Evolutionary conservation across 305 asterid species (phyloP).

Genomic region (Solanum chacoense): DNA sequence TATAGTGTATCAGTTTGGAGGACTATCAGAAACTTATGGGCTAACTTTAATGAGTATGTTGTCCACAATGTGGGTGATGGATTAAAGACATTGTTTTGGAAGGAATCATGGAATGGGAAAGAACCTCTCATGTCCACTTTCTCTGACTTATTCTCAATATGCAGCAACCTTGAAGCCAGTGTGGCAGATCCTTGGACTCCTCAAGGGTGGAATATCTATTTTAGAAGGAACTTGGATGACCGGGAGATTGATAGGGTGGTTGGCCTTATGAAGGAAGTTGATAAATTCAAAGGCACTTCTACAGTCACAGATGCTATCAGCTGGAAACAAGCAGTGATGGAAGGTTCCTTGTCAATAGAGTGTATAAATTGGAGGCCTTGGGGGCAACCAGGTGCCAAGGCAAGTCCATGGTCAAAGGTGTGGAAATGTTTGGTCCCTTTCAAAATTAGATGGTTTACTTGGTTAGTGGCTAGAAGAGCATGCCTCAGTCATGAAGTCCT

Average conservation of each 20-base stretch:
- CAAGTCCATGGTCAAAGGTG: background rate
- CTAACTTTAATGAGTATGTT: background rate
- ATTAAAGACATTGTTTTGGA: background rate
- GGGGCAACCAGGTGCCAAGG: background rate
- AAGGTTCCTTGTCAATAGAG: background rate
- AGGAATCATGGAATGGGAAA: background rate
- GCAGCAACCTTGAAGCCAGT: background rate
- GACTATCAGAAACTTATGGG: background rate
- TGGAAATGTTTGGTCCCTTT: background rate
- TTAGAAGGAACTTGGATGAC: background rate
- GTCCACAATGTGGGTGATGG: background rate
- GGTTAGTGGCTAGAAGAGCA: background rate
- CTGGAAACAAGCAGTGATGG: background rate
- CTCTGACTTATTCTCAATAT: background rate
- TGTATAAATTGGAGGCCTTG: background rate
- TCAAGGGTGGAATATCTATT: background rate
- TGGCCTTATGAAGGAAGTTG: background rate
- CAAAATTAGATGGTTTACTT: background rate
- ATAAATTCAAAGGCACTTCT: background rate
- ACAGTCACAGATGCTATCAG: background rate
- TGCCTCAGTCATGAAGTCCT: background rate
- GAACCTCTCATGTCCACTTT: background rate
- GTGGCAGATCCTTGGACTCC: background rate
- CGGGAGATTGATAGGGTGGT: background rate
- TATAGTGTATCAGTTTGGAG: background rate